Evolutionary conservation across 805 yeast species (phyloP).

Genomic region (Candida insectalens): DNA sequence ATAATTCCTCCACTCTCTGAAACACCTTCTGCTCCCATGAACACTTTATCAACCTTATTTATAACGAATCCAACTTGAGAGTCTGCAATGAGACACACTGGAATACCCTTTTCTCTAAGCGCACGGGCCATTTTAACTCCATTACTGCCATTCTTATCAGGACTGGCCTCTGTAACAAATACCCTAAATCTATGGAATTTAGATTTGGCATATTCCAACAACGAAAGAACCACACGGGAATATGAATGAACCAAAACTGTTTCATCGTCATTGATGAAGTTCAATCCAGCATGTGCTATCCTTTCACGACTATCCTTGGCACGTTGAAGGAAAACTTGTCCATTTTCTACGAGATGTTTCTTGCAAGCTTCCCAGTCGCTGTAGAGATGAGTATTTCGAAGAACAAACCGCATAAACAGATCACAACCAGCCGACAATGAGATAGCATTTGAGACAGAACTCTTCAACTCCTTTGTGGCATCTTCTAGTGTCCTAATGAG

Average conservation of each 20-base stretch:
- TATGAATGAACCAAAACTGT: constrained; percentile 81
- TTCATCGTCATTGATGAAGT: constrained; percentile 91
- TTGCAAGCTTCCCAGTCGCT: constrained; percentile 95
- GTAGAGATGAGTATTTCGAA: constrained; percentile 76
- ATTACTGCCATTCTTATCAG: constrained; percentile 62
- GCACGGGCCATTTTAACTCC: constrained; percentile 70
- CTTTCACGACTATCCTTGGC: constrained; percentile 84
- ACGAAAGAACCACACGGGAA: constrained; percentile 79
- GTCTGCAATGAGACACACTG: constrained; percentile 82
- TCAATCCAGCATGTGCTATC: constrained; percentile 80
- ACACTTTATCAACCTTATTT: constrained; percentile 83
- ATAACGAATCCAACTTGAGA: constrained; percentile 90
- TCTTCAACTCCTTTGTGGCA: constrained; percentile 66
- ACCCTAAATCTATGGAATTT: constrained; percentile 78
- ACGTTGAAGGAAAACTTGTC: constrained; percentile 81
- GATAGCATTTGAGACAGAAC: constrained; percentile 80
- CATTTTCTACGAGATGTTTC: constrained; percentile 83
- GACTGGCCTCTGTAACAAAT: constrained; percentile 87
- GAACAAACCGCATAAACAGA: constrained; percentile 85
- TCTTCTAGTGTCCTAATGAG: constrained; percentile 71
- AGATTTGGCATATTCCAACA: constrained; percentile 69
- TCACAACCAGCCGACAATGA: constrained; percentile 97
- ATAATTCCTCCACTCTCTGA: constrained; percentile 98
- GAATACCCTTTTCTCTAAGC: constrained; percentile 65
- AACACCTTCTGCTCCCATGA: constrained; percentile 98